phyloP scores from a whole-genome alignment of 805 yeast genomes.

The Suhomyces tanzawaensis region DNA sequence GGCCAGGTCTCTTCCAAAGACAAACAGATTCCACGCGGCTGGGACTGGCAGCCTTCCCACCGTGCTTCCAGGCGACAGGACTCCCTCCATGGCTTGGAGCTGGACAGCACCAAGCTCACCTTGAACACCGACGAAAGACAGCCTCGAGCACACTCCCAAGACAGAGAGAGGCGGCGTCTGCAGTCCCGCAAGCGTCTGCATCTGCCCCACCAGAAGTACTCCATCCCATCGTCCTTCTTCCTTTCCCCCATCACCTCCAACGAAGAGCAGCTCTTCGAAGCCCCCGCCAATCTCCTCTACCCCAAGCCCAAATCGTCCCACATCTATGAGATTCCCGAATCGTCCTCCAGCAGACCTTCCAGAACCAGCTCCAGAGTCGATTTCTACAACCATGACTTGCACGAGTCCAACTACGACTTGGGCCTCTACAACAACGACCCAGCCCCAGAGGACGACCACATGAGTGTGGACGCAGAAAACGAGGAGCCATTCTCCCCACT shows the following conservation, averaged over 20 bases:
- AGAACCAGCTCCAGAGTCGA: neutral
- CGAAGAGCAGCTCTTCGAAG: neutral
- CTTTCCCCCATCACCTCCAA: slow-evolving; percentile 11
- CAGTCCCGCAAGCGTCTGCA: slow-evolving; percentile 3
- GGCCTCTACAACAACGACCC: neutral
- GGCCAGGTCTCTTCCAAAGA: slow-evolving; percentile 7
- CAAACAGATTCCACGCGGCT: neutral
- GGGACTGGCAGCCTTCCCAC: neutral
- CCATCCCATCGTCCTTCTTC: slow-evolving; percentile 8
- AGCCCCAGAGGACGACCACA: neutral
- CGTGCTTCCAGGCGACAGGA: neutral
- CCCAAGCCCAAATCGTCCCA: neutral
- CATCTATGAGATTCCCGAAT: neutral
- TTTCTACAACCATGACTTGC: neutral
- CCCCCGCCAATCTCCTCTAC: neutral
- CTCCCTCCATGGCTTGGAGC: neutral
- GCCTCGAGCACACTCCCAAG: neutral
- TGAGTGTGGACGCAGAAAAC: neutral
- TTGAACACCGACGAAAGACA: slow-evolving; percentile 1
- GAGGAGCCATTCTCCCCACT: slow-evolving; percentile 12
- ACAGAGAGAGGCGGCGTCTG: slow-evolving; percentile 1
- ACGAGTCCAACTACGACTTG: neutral
- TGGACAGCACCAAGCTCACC: neutral
- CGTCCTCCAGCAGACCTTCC: neutral
- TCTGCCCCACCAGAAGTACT: slow-evolving; percentile 2